Evolutionary conservation across 768 basidiomycete species (phyloP).

Genomic region (Lentinula detonsa): DNA sequence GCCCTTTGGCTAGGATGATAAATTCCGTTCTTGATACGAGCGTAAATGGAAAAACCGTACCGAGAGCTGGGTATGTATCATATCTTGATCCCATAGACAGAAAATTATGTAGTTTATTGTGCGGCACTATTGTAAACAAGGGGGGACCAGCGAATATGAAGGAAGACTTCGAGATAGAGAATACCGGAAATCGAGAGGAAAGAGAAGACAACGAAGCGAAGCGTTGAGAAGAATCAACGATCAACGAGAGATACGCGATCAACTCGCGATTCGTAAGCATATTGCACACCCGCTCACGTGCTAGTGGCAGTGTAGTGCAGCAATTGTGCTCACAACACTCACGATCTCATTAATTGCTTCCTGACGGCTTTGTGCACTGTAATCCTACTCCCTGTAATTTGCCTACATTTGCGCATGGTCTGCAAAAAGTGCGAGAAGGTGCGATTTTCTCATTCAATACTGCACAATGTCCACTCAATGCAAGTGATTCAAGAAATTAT

Average conservation of each 20-base stretch:
- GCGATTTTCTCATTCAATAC: constrained; percentile 3
- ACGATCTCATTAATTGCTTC: too few species aligned
- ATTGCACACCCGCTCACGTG: not conserved
- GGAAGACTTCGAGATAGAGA: not conserved
- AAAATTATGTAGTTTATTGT: constrained; percentile 14
- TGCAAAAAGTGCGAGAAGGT: constrained; percentile 84
- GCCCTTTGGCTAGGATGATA: constrained; percentile 35
- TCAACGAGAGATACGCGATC: not conserved
- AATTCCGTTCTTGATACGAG: constrained; percentile 28
- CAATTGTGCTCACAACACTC: not conserved
- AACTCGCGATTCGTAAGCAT: not conserved
- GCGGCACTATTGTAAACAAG: not conserved
- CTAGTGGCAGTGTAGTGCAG: not conserved
- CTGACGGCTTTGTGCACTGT: not conserved
- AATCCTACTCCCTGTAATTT: not conserved
- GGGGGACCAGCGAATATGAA: not conserved
- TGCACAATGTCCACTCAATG: not conserved
- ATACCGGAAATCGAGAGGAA: not conserved
- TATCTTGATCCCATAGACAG: not conserved
- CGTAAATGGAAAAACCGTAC: constrained; percentile 31
- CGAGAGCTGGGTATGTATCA: constrained; percentile 22
- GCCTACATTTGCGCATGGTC: constrained; percentile 50
- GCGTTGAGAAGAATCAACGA: not conserved
- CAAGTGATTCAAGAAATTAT: constrained; percentile 62
- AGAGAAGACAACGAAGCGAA: not conserved